Conservation (phyloP, 116 monocot species). For the Iris pallida region DNA sequence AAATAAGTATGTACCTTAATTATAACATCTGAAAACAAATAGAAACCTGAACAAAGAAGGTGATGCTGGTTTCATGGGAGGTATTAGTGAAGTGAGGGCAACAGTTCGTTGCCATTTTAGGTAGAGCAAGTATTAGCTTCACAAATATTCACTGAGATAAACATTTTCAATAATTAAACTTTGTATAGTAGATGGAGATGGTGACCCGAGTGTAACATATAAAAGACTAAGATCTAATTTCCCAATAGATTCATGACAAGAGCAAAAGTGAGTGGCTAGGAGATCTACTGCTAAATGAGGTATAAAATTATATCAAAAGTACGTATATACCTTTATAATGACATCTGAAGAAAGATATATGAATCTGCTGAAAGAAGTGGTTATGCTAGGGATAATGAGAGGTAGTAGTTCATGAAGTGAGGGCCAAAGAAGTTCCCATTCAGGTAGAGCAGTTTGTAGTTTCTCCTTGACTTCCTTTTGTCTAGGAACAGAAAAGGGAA, state of each 20-base stretch:
- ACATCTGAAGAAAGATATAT: constrained; percentile 45
- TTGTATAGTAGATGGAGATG: no score
- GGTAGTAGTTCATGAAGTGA: constrained; percentile 44
- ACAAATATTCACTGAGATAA: no score
- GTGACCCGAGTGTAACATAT: no score
- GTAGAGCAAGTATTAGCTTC: constrained; percentile 24
- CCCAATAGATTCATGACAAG: no score
- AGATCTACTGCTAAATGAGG: no score
- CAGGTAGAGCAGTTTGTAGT: constrained; percentile 23
- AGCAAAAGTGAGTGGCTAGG: no score
- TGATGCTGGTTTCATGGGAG: constrained; percentile 45
- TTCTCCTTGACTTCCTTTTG: constrained; percentile 49
- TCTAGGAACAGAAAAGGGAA: constrained; percentile 24
- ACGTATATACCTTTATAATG: constrained; percentile 31
- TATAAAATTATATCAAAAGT: no score
- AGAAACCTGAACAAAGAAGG: constrained; percentile 43
- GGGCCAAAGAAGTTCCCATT: constrained; percentile 22
- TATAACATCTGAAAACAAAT: constrained; percentile 36
- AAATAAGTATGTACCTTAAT: constrained; percentile 5
- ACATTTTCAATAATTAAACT: no score
- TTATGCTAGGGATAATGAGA: constrained; percentile 43
- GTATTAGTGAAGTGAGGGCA: constrained; percentile 35
- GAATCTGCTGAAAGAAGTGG: constrained; percentile 42
- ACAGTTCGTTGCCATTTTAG: constrained; percentile 25
- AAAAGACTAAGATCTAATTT: no score